Percentiles rank a stretch among this genome's conserved stretches.
phyloP scores from a whole-genome alignment of 2,329 filamentous ascomycete genomes.

The Epichloe sylvatica region DNA sequence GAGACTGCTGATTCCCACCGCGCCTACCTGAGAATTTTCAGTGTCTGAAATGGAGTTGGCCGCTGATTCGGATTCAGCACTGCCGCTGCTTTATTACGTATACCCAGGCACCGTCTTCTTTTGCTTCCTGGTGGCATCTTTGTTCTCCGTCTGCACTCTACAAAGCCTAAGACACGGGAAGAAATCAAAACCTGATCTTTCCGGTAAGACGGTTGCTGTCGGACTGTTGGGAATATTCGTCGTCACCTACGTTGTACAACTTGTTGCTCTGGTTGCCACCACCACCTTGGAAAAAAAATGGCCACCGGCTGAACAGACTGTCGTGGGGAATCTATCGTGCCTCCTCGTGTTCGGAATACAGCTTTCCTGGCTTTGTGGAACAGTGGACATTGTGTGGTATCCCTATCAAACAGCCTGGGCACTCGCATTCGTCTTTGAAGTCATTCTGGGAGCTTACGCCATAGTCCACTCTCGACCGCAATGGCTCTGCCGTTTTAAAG shows the following conservation, averaged over 20 bases:
- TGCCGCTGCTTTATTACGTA: conserved; percentile 40
- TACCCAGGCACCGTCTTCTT: conserved; percentile 43
- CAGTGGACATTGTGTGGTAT: conserved; percentile 41
- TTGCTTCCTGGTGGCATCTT: conserved; percentile 41
- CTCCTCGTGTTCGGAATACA: conserved; percentile 51
- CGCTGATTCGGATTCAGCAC: conserved; percentile 11
- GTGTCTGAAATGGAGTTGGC: conserved; percentile 1
- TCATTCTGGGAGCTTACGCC: conserved; percentile 24
- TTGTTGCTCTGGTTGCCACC: conserved; percentile 25
- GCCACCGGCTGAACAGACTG: conserved; percentile 31
- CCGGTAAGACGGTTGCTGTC: conserved; percentile 15
- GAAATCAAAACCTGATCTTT: conserved; percentile 6
- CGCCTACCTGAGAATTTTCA: background rate
- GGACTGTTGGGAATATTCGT: conserved; percentile 32
- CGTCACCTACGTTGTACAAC: conserved; percentile 34
- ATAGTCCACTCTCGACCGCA: conserved; percentile 3
- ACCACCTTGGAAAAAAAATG: conserved; percentile 22
- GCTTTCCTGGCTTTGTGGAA: conserved; percentile 38
- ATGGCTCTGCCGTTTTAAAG: conserved; percentile 8
- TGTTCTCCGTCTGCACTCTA: conserved; percentile 38
- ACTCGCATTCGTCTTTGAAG: conserved; percentile 43
- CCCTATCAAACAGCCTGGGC: conserved; percentile 50
- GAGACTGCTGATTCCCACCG: too few species aligned
- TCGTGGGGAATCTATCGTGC: conserved; percentile 47
- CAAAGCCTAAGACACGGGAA: conserved; percentile 26